These are phyloP conservation scores for Rhytidiadelphus loreus DNA, from an alignment of 225 moss, liverwort and hornwort genomes.

Conservation along the genomic window DNA sequence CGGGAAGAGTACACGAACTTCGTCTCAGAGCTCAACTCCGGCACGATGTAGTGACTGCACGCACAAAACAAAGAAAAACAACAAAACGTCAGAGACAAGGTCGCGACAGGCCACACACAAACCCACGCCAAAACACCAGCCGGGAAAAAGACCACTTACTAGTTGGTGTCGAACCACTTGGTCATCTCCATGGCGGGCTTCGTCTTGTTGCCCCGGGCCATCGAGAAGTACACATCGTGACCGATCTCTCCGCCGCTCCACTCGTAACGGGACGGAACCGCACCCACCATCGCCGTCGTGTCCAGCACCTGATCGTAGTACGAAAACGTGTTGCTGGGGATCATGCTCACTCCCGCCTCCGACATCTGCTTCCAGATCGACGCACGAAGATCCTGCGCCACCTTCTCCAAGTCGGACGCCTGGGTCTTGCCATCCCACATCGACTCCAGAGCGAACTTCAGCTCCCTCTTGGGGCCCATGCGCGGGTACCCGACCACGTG, in stretches of 20 bases:
- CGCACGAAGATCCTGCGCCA: conserved; percentile 58
- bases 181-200: conserved; percentile 98
- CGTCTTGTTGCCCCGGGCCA: conserved; percentile 87
- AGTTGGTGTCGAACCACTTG: conserved; percentile 98
- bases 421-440: conserved; percentile 31
- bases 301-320: conserved; percentile 89
- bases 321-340: conserved; percentile 63
- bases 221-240: conserved; percentile 38
- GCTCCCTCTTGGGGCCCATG: conserved; percentile 26
- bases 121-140: background rate
- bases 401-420: conserved; percentile 47
- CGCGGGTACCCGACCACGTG: conserved; percentile 38
- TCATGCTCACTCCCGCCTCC: conserved; percentile 58
- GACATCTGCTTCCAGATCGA: conserved; percentile 78
- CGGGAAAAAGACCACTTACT: conserved; percentile 23
- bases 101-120: no score
- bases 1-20: conserved; percentile 68
- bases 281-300: conserved; percentile 65
- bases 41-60: conserved; percentile 84
- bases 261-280: conserved; percentile 34
- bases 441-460: conserved; percentile 40
- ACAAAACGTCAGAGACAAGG: background rate
- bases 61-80: no score
- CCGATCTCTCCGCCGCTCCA: conserved; percentile 59
- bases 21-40: conserved; percentile 56